Evolutionary conservation across 139 green algal species (phyloP).

Genomic region (Eudorina sp.): DNA sequence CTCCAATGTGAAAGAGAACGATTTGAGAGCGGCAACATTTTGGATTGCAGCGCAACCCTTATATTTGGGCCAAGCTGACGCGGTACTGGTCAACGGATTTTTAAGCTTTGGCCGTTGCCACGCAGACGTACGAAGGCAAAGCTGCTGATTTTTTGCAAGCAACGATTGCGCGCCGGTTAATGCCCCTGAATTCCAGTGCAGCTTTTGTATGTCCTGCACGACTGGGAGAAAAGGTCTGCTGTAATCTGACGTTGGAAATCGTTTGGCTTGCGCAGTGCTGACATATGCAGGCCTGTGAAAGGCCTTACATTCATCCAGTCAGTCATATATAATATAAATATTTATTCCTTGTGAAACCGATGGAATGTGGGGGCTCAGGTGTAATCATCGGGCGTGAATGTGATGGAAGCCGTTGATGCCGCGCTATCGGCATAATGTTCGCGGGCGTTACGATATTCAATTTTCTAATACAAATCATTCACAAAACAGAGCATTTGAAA

Average conservation of each 20-base stretch:
- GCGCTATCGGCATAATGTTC: too few species aligned
- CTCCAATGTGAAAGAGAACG: background rate
- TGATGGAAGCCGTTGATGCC: too few species aligned
- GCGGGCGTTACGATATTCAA: too few species aligned
- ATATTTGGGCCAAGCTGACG: background rate
- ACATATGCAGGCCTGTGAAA: background rate
- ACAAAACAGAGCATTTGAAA: too few species aligned
- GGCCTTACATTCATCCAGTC: background rate
- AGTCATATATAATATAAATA: background rate
- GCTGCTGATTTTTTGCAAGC: background rate
- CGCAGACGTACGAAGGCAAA: background rate
- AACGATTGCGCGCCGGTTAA: background rate
- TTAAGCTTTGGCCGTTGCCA: background rate
- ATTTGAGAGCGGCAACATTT: background rate
- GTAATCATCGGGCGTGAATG: too few species aligned
- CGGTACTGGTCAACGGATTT: slow-evolving; percentile 11
- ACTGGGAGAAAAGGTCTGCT: too few species aligned
- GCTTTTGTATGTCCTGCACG: too few species aligned
- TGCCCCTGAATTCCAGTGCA: too few species aligned
- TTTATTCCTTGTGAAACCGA: too few species aligned
- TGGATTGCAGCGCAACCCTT: background rate
- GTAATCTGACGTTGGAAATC: background rate
- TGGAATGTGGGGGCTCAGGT: too few species aligned
- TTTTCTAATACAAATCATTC: too few species aligned
- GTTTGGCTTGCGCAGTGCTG: background rate